Evolutionary conservation across 495 filamentous ascomycete species (phyloP).

Genomic region (Penicillium desertorum): DNA sequence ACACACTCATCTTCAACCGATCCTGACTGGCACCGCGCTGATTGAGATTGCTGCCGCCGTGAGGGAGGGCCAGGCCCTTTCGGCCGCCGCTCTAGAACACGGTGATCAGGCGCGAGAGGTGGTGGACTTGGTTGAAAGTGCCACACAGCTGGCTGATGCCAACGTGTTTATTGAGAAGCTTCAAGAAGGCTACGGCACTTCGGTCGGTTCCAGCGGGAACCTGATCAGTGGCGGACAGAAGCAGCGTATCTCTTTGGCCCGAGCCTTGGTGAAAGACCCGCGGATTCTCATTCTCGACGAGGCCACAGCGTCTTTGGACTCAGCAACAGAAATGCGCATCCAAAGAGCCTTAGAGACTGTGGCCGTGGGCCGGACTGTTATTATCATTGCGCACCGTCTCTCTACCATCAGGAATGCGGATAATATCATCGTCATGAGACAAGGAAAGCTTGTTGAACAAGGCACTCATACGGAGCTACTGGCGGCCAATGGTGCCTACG

Average conservation of each 20-base stretch:
- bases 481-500: slow-evolving; percentile 39
- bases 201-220: slow-evolving; percentile 52
- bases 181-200: slow-evolving; percentile 49
- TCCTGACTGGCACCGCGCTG: slow-evolving; percentile 24
- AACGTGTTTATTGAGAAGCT: slow-evolving; percentile 42
- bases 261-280: slow-evolving; percentile 71
- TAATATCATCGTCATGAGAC: slow-evolving; percentile 60
- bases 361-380: slow-evolving; percentile 39
- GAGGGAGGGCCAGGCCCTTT: slow-evolving; percentile 31
- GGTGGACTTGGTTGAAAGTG: slow-evolving; percentile 31
- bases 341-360: slow-evolving; percentile 46
- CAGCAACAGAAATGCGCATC: slow-evolving; percentile 48
- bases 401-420: slow-evolving; percentile 54
- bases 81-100: slow-evolving; percentile 21
- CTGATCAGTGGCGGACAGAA: slow-evolving; percentile 60
- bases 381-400: slow-evolving; percentile 44
- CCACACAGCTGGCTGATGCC: slow-evolving; percentile 39
- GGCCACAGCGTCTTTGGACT: slow-evolving; percentile 62
- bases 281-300: slow-evolving; percentile 78
- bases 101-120: slow-evolving; percentile 32
- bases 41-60: slow-evolving; percentile 29
- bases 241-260: slow-evolving; percentile 64
- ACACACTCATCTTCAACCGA: slow-evolving; percentile 36
- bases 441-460: slow-evolving; percentile 53
- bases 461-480: slow-evolving; percentile 45